Conservation (phyloP, 2,329 filamentous ascomycete genomes). For the Fusarium sp. region DNA sequence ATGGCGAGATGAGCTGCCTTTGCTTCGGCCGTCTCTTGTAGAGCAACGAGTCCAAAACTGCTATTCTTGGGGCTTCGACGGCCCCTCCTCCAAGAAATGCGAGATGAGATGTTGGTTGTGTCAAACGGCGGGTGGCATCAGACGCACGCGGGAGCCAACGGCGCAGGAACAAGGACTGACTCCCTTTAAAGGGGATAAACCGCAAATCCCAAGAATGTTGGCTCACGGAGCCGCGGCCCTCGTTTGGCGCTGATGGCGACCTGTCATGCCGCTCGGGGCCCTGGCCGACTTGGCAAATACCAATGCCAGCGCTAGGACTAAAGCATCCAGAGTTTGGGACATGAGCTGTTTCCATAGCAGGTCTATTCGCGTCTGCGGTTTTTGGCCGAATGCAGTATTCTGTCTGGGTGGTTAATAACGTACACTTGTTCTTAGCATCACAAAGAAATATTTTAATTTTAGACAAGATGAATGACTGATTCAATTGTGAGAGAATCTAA, state of each 20-base stretch:
- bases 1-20: not conserved
- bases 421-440: too few species aligned
- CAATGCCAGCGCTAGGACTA: conserved; percentile 7
- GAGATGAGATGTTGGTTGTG: not conserved
- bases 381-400: too few species aligned
- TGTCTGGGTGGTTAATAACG: too few species aligned
- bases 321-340: not conserved
- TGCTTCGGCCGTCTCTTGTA: not conserved
- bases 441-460: too few species aligned
- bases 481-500: too few species aligned
- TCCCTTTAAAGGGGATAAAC: not conserved
- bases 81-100: not conserved
- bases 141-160: not conserved
- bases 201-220: not conserved
- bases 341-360: not conserved
- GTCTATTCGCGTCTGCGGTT: not conserved
- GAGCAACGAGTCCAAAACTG: too few species aligned
- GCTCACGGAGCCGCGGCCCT: not conserved
- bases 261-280: too few species aligned
- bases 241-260: not conserved
- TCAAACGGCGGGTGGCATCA: not conserved
- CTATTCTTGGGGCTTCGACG: too few species aligned
- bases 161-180: not conserved
- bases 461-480: too few species aligned
- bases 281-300: conserved; percentile 11